Conservation (phyloP, 768 basidiomycete genomes). For the Lyophyllum atratum region DNA sequence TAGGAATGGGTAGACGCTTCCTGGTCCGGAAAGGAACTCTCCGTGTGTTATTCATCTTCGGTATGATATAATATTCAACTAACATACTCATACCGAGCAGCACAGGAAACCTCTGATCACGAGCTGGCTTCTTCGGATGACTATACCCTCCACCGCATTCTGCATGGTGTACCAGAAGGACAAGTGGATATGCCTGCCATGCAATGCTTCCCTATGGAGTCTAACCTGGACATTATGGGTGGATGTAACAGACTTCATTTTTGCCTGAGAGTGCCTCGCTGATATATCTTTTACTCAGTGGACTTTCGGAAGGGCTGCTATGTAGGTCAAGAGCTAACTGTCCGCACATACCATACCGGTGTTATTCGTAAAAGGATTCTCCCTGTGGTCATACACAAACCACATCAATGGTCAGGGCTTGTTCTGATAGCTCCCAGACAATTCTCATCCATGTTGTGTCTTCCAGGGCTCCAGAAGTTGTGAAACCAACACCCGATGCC, state of each 20-base stretch:
- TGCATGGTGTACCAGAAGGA: slow-evolving; percentile 89
- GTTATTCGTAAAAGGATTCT: slow-evolving; percentile 87
- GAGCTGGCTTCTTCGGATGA: slow-evolving; percentile 52
- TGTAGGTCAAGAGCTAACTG: slow-evolving; percentile 96
- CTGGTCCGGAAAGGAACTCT: slow-evolving; percentile 67
- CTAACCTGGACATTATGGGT: slow-evolving; percentile 93
- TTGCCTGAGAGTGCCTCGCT: slow-evolving; percentile 1
- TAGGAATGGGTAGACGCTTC: slow-evolving; percentile 77
- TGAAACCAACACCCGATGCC: slow-evolving; percentile 18
- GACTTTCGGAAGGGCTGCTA: slow-evolving; percentile 99
- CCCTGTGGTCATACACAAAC: slow-evolving; percentile 64
- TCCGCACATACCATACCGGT: slow-evolving; percentile 95
- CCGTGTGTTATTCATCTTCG: slow-evolving; percentile 54
- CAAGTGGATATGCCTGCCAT: slow-evolving; percentile 70
- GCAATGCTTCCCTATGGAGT: slow-evolving; percentile 90
- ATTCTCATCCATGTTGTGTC: slow-evolving; percentile 1
- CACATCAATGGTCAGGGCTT: slow-evolving; percentile 33
- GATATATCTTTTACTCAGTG: slow-evolving; percentile 45
- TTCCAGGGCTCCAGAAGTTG: slow-evolving; percentile 13
- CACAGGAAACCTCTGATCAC: slow-evolving; percentile 56
- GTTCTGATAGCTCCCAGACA: not conserved
- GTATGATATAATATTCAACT: not conserved
- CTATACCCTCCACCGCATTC: slow-evolving; percentile 78
- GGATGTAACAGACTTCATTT: slow-evolving; percentile 58
- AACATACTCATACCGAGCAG: slow-evolving; percentile 29